Percentiles rank a stretch among this genome's conserved stretches.
phyloP scores from a whole-genome alignment of 306 rosid species.

The Acmispon strigosus region DNA sequence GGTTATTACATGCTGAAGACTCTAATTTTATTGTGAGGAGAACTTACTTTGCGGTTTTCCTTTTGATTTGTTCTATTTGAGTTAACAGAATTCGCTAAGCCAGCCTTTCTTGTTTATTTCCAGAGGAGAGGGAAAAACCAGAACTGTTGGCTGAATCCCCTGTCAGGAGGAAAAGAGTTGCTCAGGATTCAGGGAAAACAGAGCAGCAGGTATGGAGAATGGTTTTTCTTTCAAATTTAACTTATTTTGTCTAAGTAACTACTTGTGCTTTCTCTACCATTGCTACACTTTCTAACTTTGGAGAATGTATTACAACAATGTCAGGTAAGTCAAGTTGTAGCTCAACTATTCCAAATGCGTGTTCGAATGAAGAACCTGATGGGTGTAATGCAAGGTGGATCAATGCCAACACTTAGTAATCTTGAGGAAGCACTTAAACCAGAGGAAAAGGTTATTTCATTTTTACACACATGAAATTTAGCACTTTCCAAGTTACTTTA shows the following conservation, averaged over 20 bases:
- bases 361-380: constrained; percentile 89
- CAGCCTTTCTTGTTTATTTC: constrained; percentile 22
- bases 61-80: not conserved
- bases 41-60: not conserved
- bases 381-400: constrained; percentile 92
- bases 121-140: constrained; percentile 97
- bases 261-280: not conserved
- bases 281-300: constrained; percentile 2
- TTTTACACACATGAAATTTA: not conserved
- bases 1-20: not conserved
- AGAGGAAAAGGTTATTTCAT: constrained; percentile 68
- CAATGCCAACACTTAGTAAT: constrained; percentile 74
- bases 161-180: constrained; percentile 79
- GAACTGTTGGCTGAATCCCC: constrained; percentile 92
- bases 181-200: constrained; percentile 88
- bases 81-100: constrained; percentile 3
- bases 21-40: not conserved
- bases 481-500: not conserved
- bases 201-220: constrained; percentile 74
- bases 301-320: constrained; percentile 17
- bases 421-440: constrained; percentile 86
- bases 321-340: constrained; percentile 87
- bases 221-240: constrained; percentile 5
- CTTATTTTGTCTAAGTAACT: not conserved
- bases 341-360: constrained; percentile 95